These are phyloP conservation scores for Aspergillus taichungensis DNA, from an alignment of 495 filamentous ascomycete genomes.

Conservation along the genomic window DNA sequence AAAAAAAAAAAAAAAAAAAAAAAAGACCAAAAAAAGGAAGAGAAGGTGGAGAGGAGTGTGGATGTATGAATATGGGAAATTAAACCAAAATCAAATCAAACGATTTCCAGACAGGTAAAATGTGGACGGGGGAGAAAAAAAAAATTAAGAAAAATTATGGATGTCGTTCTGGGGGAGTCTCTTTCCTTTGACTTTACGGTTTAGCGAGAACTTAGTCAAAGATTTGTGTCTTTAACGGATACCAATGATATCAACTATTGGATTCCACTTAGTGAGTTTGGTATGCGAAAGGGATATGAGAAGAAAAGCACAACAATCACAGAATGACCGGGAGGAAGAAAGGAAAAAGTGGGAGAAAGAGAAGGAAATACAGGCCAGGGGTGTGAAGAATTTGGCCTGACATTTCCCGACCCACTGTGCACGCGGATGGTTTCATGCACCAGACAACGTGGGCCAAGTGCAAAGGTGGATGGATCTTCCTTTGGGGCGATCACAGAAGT, in stretches of 20 bases:
- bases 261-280: too few relatives aligned
- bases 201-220: slow-evolving; percentile 3
- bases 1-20: slow-evolving; percentile 6
- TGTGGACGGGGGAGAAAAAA: neutral
- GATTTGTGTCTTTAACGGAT: neutral
- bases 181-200: neutral
- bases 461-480: slow-evolving; percentile 20
- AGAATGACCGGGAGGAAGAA: slow-evolving; percentile 4
- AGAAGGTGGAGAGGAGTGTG: slow-evolving; percentile 13
- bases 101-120: too few relatives aligned
- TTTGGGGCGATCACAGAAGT: slow-evolving; percentile 18
- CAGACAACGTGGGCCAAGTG: slow-evolving; percentile 38
- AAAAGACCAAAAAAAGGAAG: slow-evolving; percentile 10
- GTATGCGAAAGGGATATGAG: neutral
- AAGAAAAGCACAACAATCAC: neutral
- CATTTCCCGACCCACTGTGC: slow-evolving; percentile 35
- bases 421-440: slow-evolving; percentile 41
- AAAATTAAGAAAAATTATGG: slow-evolving; percentile 1
- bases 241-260: neutral
- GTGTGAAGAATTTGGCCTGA: slow-evolving; percentile 34
- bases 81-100: slow-evolving; percentile 6
- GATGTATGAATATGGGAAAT: slow-evolving; percentile 14
- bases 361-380: slow-evolving; percentile 11
- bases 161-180: neutral
- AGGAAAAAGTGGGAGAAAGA: slow-evolving; percentile 7